Base-by-base conservation (phyloP, 495 filamentous ascomycete species). In the Penicillium paxilli region DNA sequence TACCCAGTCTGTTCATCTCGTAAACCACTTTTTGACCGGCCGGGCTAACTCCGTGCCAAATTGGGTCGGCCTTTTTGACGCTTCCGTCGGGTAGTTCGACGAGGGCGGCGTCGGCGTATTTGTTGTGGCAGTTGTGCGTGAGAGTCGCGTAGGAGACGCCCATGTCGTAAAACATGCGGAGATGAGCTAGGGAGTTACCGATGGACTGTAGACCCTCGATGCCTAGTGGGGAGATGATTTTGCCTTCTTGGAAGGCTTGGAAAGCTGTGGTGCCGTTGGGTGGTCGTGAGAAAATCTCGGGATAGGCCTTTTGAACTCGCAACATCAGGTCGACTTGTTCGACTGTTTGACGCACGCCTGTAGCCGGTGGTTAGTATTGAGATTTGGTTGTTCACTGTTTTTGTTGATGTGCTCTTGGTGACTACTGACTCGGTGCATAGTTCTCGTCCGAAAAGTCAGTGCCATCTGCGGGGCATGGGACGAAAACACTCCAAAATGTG, bases 171-270 rank as follows among this genome's bases (percentile, higher is more conserved):
- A 84, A 95, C 7, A 81, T 76, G 3, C 94, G 85, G 17, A 97
- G 77, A 47, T 86, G 89, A 17, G 90, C 80, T 9, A 87, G 69
- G 1, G 86, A 89, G 75, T 96, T 96, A 33, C 91, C 93, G 52
- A 98, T 95, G 58, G 96, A 92, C 66, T 98, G 94, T 1, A 98
- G 82, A 4, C 94, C 94, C 72, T 98, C 94, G 22, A 97, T 89
- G 12, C 86, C 90, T 12, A 92, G 69, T 7, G 91, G 91, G 3
- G 83, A 85, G 55, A 87, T 84, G 47, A 87, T 76, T 50, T 79
- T 80, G 55, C 80, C 79, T 41, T 80, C 66, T 19, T 71, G 69
- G 67, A 89, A 92, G 14, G 79, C 81, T 0, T 76, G 64, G 12
- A 84, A 54, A 5, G 91, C 87, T 0, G 79, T 79, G 30, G 67